phyloP scores from a whole-genome alignment of 2,329 filamentous ascomycete species.

The Coleophoma eucalyptorum region DNA sequence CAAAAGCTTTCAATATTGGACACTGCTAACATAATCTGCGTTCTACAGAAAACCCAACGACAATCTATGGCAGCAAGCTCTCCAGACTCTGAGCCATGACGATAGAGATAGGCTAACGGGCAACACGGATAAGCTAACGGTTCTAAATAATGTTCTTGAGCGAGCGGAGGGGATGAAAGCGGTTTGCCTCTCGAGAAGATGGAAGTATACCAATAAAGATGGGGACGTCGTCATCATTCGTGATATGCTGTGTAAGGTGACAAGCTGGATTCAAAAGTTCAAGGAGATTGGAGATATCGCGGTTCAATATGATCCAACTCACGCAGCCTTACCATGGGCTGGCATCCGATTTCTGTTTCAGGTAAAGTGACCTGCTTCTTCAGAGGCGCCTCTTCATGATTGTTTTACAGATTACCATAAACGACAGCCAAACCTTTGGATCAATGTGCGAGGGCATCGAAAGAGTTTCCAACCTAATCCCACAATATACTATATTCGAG shows the following conservation, averaged over 20 bases:
- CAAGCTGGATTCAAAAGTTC: conserved; percentile 22
- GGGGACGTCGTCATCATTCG: neutral
- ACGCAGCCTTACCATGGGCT: conserved; percentile 17
- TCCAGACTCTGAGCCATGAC: too few species aligned
- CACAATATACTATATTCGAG: conserved; percentile 15
- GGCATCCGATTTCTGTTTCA: conserved; percentile 7
- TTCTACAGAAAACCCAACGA: too few species aligned
- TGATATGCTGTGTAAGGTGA: conserved; percentile 15
- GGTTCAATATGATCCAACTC: conserved; percentile 14
- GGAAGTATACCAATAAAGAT: neutral
- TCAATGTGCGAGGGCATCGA: conserved; percentile 14
- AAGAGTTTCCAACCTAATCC: conserved; percentile 13
- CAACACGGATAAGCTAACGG: neutral
- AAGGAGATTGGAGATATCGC: conserved; percentile 20
- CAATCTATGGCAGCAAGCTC: too few species aligned
- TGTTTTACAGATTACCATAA: neutral
- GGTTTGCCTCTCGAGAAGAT: neutral
- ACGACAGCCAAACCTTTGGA: conserved; percentile 11
- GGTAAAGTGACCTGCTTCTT: neutral
- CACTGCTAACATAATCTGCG: too few species aligned
- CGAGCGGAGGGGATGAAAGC: neutral
- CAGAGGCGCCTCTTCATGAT: neutral
- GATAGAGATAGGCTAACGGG: too few species aligned
- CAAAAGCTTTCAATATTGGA: too few species aligned
- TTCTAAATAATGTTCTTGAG: neutral